These are phyloP conservation scores for Cnidoscolus chayamansa DNA, from an alignment of 441 rosid genomes.

Conservation along the genomic window DNA sequence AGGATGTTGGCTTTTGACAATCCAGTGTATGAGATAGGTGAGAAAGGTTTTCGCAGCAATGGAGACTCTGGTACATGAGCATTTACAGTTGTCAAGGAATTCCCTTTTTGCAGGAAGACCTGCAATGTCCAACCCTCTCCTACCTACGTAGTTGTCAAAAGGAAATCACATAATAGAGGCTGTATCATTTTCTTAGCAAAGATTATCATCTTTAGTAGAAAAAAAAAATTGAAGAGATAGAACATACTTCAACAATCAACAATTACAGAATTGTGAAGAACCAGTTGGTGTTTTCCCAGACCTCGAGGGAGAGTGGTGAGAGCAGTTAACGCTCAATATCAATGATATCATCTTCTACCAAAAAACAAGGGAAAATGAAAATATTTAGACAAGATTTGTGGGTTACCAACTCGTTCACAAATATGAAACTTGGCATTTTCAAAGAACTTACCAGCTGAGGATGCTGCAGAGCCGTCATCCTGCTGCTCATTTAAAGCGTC, in stretches of 20 bases:
- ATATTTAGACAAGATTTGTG: constrained; percentile 11
- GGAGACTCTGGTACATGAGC: constrained; percentile 58
- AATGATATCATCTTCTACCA: constrained; percentile 26
- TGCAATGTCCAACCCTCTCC: constrained; percentile 74
- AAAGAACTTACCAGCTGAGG: constrained; percentile 56
- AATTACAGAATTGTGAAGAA: constrained; percentile 29
- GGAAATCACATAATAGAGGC: background rate
- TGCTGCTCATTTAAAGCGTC: constrained; percentile 39
- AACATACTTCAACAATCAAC: constrained; percentile 30
- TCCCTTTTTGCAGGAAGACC: constrained; percentile 50
- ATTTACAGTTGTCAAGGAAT: constrained; percentile 44
- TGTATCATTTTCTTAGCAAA: no score
- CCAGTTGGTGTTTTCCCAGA: constrained; percentile 27
- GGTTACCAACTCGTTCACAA: background rate
- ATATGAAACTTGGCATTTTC: constrained; percentile 5
- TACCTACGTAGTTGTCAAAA: constrained; percentile 42
- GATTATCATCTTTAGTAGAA: no score
- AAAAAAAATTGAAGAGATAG: background rate
- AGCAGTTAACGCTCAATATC: constrained; percentile 21
- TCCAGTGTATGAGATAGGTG: constrained; percentile 56
- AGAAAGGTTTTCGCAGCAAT: constrained; percentile 78
- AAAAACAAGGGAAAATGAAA: constrained; percentile 1
- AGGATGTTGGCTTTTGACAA: constrained; percentile 46
- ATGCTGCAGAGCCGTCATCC: constrained; percentile 43
- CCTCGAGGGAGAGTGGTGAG: constrained; percentile 22